Percentiles rank a stretch among this genome's conserved stretches.
phyloP scores from a whole-genome alignment of 768 basidiomycete genomes.

The Cyclocybe aegerita region DNA sequence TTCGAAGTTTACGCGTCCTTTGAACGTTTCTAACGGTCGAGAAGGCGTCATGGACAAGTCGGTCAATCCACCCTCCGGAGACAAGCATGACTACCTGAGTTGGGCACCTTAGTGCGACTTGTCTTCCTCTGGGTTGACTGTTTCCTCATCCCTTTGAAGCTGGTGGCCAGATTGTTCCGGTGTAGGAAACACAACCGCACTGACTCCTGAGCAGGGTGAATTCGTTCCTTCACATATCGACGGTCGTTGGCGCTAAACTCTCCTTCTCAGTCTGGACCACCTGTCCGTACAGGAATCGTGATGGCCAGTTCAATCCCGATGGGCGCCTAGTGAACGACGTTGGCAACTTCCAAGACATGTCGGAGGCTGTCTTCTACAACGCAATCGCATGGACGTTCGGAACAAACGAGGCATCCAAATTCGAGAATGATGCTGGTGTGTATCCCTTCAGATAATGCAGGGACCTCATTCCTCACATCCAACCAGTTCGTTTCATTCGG shows the following conservation, averaged over 20 bases:
- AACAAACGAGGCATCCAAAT: constrained; percentile 32
- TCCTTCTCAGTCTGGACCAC: constrained; percentile 45
- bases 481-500: constrained; percentile 42
- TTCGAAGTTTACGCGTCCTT: not conserved
- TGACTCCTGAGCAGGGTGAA: constrained; percentile 53
- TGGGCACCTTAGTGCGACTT: constrained; percentile 65
- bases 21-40: not conserved
- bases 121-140: not conserved
- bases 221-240: not conserved
- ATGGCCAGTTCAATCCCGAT: constrained; percentile 69
- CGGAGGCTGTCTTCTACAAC: constrained; percentile 64
- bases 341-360: constrained; percentile 51
- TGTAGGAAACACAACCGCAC: constrained; percentile 55
- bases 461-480: not conserved
- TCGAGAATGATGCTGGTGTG: constrained; percentile 42
- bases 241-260: not conserved
- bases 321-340: constrained; percentile 54
- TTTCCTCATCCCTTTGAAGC: constrained; percentile 23
- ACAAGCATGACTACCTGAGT: constrained; percentile 66
- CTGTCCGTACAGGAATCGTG: constrained; percentile 55
- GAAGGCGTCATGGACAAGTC: constrained; percentile 50
- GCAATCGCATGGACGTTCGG: constrained; percentile 53
- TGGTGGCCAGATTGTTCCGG: constrained; percentile 65
- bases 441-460: not conserved
- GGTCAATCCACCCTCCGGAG: constrained; percentile 47